Evolutionary conservation across 305 asterid genomes (phyloP), one percentile per base, ranked within the genome.

Genomic region (Fraxinus floribunda): DNA sequence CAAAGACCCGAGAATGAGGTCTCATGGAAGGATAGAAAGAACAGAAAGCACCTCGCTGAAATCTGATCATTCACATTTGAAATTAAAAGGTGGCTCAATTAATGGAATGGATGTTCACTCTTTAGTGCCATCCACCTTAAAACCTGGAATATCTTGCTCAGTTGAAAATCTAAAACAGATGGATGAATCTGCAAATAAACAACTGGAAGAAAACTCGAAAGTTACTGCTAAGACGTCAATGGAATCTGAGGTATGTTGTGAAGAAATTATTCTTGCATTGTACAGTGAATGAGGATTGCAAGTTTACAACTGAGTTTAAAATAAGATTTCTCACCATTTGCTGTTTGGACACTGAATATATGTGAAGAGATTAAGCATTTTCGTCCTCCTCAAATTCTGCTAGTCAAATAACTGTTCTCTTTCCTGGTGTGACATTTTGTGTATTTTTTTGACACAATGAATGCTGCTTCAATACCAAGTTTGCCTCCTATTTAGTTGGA

Each of bases 241-340:
- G 84, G 98, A 94, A 84, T 84, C 88, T 71, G 99, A 96, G 99
- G 99, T 96, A 93, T 72, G 80, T 80, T 72, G 77, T 81, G 32
- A 36, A 34, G 46, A 83, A 73, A 20, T 73, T 80, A 64, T 46
- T 76, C 38, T 24, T 41, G 75, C 22, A 41, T 76, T 77, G 68
- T 22, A 44, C 22, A 7, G 38, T 49, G 79, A 44, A 46, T 29
- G 68, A 26, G 38, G 64, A 29, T 24, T 44, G 26, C 39, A 76
- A 57, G 64, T 76, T 52, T 26, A 46, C 38, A 7, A 44, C 24
- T 11, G 11, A 38, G 24, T 76, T 76, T 30, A 18, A 29, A 26
- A 68, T 30, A 30, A 26, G 38, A 30, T 68, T 68, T 68, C 75
- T 68, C 38, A 68, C 75, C 39, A 46, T 44, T 24, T 39, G 35